phyloP scores from a whole-genome alignment of 2,329 filamentous ascomycete genomes.

The Botrytis porri region DNA sequence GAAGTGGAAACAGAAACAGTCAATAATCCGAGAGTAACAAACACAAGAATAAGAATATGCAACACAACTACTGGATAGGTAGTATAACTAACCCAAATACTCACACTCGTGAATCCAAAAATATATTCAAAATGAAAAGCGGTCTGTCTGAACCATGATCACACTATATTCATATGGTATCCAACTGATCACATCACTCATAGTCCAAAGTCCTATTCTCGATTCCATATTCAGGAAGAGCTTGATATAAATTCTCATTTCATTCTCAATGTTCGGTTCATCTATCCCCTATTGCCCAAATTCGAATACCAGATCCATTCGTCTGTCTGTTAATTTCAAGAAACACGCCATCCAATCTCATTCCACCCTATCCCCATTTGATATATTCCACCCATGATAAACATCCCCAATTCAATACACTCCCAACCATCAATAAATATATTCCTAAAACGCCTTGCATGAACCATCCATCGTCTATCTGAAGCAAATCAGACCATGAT shows the following conservation, averaged over 20 bases:
- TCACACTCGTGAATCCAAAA: not conserved
- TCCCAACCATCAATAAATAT: not conserved
- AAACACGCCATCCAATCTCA: not conserved
- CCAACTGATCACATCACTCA: not conserved
- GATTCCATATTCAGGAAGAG: not conserved
- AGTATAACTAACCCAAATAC: accelerated
- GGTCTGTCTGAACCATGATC: not conserved
- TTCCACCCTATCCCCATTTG: not conserved
- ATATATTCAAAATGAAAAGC: not conserved
- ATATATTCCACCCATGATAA: not conserved
- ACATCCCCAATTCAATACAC: not conserved
- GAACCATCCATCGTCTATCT: not conserved
- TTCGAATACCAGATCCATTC: not conserved
- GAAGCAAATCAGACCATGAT: not conserved
- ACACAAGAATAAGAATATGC: not conserved
- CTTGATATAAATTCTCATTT: not conserved
- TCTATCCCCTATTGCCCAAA: not conserved
- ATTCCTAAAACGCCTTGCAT: not conserved
- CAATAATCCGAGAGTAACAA: not conserved
- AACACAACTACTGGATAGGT: not conserved
- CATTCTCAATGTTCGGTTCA: not conserved
- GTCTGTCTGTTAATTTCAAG: not conserved
- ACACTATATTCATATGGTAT: not conserved
- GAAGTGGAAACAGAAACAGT: not conserved
- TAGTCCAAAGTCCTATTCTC: not conserved